phyloP scores from a whole-genome alignment of 768 basidiomycete species.

The Boletus pseudopeckii region DNA sequence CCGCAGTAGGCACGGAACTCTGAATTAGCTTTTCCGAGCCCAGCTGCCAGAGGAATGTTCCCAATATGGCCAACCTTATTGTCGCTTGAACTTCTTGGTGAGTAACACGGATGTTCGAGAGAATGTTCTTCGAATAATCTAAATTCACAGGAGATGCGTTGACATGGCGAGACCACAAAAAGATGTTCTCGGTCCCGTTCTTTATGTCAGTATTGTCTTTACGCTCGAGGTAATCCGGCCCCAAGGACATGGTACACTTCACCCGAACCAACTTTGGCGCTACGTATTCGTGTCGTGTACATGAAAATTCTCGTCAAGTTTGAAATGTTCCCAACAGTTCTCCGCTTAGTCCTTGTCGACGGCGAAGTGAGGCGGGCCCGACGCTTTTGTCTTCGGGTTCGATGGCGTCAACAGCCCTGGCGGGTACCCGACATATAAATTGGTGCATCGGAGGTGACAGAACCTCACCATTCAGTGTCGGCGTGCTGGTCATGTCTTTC shows the following conservation, averaged over 20 bases:
- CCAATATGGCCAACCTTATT: conserved; percentile 28
- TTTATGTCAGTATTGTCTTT: conserved; percentile 27
- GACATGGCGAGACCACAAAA: conserved; percentile 36
- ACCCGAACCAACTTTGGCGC: conserved; percentile 17
- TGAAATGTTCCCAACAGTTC: conserved; percentile 24
- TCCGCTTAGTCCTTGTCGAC: conserved; percentile 32
- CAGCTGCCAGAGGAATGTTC: conserved; percentile 11
- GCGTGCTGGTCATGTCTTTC: conserved; percentile 37
- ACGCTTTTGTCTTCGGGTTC: conserved; percentile 35
- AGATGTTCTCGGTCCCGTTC: conserved; percentile 26
- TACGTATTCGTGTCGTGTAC: conserved; percentile 28
- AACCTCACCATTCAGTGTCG: conserved; percentile 20
- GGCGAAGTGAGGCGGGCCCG: conserved; percentile 29
- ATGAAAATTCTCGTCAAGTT: conserved; percentile 25
- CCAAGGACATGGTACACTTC: conserved; percentile 22
- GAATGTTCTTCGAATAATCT: conserved; percentile 4
- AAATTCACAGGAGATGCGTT: conserved; percentile 28
- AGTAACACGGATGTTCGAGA: conserved; percentile 15
- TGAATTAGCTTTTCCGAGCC: conserved; percentile 3
- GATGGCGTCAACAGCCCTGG: conserved; percentile 22
- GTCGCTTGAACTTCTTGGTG: conserved; percentile 22
- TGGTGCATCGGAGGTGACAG: conserved; percentile 3
- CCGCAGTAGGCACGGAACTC: background rate
- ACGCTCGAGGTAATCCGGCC: conserved; percentile 20
- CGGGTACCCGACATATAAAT: conserved; percentile 32